A percentile compares a stretch with the other conserved stretches of the same genome.
phyloP scores from a whole-genome alignment of 495 filamentous ascomycete genomes.

The Pseudomonodictys pantanalensis region DNA sequence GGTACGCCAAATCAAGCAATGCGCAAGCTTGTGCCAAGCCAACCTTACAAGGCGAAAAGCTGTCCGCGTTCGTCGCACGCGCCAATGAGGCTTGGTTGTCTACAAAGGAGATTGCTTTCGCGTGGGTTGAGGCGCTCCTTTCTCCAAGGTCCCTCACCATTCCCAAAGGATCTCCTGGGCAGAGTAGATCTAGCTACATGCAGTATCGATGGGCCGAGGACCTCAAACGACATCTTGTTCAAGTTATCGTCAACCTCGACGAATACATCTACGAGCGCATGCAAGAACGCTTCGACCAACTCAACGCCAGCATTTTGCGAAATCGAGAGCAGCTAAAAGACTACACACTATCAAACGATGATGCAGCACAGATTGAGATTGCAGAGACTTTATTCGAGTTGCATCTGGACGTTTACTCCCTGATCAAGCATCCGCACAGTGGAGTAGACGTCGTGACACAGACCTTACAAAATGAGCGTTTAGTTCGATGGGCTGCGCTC shows the following conservation, averaged over 20 bases:
- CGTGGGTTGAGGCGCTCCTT: constrained; percentile 36
- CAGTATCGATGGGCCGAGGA: constrained; percentile 65
- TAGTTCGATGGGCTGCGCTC: constrained; percentile 72
- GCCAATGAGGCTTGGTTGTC: constrained; percentile 38
- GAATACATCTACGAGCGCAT: constrained; percentile 62
- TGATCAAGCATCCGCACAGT: constrained; percentile 71
- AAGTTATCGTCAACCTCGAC: constrained; percentile 65
- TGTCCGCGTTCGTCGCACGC: constrained; percentile 25
- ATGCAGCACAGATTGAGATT: constrained; percentile 46
- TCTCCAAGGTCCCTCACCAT: constrained; percentile 13
- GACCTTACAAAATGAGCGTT: constrained; percentile 61
- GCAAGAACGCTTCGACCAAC: constrained; percentile 44
- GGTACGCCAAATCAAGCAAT: constrained; percentile 67
- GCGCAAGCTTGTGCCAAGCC: constrained; percentile 29
- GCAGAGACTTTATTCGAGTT: constrained; percentile 81
- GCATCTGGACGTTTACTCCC: constrained; percentile 79
- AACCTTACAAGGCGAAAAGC: constrained; percentile 24
- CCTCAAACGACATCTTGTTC: constrained; percentile 67
- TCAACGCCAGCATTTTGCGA: constrained; percentile 42
- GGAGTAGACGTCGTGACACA: constrained; percentile 60
- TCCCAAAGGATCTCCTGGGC: not conserved
- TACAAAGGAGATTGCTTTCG: constrained; percentile 36
- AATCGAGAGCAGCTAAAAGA: not conserved
- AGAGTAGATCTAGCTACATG: constrained; percentile 54
- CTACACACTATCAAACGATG: constrained; percentile 29